These are phyloP conservation scores for Gloeophyllum trabeum DNA, from an alignment of 768 basidiomycete species.

Conservation along the genomic window DNA sequence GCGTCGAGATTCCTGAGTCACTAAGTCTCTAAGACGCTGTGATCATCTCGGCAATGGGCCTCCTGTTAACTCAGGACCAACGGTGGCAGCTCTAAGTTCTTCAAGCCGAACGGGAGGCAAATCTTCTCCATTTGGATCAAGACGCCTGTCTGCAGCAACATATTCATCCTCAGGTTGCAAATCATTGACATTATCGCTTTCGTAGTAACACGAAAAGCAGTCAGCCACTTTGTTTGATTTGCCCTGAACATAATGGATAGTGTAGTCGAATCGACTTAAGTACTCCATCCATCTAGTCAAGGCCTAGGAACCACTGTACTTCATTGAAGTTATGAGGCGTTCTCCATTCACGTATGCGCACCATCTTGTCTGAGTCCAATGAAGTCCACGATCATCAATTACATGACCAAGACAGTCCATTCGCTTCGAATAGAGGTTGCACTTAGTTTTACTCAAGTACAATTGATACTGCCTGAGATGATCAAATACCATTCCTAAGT, in stretches of 20 bases:
- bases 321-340: constrained; percentile 21
- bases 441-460: constrained; percentile 22
- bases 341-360: constrained; percentile 20
- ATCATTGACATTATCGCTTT: neutral
- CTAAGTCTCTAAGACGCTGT: too few relatives aligned
- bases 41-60: too few relatives aligned
- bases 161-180: neutral
- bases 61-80: too few relatives aligned
- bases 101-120: neutral
- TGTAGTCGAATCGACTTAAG: neutral
- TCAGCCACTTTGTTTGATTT: neutral
- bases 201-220: neutral
- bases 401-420: constrained; percentile 29
- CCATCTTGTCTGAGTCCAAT: constrained; percentile 24
- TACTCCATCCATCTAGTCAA: constrained; percentile 14
- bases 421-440: constrained; percentile 16
- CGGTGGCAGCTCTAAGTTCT: too few relatives aligned
- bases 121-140: neutral
- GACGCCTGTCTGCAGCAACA: neutral
- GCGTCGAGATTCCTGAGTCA: too few relatives aligned
- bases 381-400: constrained; percentile 26
- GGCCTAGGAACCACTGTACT: constrained; percentile 26
- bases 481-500: constrained; percentile 21
- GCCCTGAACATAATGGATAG: neutral
- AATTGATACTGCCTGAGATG: constrained; percentile 16